These are phyloP conservation scores for Gremmenia infestans DNA, from an alignment of 2,329 filamentous ascomycete genomes.

Conservation along the genomic window DNA sequence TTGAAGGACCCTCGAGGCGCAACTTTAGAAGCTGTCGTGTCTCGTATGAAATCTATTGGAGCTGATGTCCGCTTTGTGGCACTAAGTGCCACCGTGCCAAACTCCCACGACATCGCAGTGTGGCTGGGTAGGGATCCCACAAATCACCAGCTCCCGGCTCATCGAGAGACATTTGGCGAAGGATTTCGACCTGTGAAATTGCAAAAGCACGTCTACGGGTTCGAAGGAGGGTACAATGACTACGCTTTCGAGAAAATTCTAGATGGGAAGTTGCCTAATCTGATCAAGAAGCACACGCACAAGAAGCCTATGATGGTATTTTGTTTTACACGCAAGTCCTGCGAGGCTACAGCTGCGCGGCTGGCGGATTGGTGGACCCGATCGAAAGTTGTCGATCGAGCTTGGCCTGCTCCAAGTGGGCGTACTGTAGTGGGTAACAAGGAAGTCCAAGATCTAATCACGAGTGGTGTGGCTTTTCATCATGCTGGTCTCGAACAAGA, in stretches of 20 bases:
- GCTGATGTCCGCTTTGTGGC: constrained; percentile 74
- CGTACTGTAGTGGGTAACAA: constrained; percentile 49
- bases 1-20: constrained; percentile 75
- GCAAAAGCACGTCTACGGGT: constrained; percentile 72
- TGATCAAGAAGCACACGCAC: constrained; percentile 62
- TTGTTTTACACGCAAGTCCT: constrained; percentile 71
- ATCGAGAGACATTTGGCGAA: constrained; percentile 67
- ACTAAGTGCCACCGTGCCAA: constrained; percentile 78
- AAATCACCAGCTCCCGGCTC: constrained; percentile 58
- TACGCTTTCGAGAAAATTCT: constrained; percentile 71
- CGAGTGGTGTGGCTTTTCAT: constrained; percentile 69
- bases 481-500: constrained; percentile 66
- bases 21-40: constrained; percentile 77
- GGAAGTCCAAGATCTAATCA: constrained; percentile 50
- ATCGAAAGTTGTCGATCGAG: constrained; percentile 44
- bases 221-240: constrained; percentile 59
- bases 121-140: constrained; percentile 69
- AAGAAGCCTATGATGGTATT: constrained; percentile 79
- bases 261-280: constrained; percentile 56
- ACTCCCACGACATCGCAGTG: constrained; percentile 70
- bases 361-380: constrained; percentile 62
- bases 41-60: constrained; percentile 78
- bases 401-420: constrained; percentile 58
- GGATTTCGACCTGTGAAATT: constrained; percentile 75
- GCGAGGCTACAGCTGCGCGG: constrained; percentile 60